Percentiles rank a stretch among this genome's conserved stretches.
Evolutionary conservation across 2,329 filamentous ascomycete genomes (phyloP).

Genomic region (Meredithiella fracta): DNA sequence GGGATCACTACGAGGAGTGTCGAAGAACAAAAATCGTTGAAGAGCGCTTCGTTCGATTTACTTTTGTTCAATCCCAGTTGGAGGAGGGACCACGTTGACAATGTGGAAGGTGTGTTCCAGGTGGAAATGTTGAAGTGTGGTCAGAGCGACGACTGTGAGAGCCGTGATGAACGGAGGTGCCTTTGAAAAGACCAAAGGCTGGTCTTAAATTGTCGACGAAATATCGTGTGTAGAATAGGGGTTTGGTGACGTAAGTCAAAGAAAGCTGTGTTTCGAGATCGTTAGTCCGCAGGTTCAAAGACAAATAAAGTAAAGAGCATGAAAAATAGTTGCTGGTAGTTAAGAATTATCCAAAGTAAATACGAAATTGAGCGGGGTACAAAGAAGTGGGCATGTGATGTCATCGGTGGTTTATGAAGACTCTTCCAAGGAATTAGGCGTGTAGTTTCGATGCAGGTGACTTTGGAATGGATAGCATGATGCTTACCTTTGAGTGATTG

Average conservation of each 20-base stretch:
- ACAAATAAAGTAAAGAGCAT: background rate
- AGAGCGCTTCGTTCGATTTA: constrained; percentile 34
- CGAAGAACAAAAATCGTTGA: constrained; percentile 32
- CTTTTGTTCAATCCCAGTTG: constrained; percentile 26
- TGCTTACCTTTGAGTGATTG: background rate
- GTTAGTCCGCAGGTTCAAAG: constrained; percentile 7
- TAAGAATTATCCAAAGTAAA: background rate
- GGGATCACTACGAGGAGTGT: constrained; percentile 37
- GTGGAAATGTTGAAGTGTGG: constrained; percentile 56
- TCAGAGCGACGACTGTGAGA: constrained; percentile 42
- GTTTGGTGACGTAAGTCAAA: background rate
- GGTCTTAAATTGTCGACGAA: constrained; percentile 10
- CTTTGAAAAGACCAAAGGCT: constrained; percentile 54
- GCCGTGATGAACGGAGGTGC: constrained; percentile 42
- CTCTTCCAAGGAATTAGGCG: background rate
- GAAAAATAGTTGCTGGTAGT: background rate
- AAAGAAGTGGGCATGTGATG: background rate
- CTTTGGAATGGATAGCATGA: background rate
- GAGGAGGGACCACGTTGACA: constrained; percentile 49
- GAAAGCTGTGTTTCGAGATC: constrained; percentile 4
- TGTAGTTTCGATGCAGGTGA: background rate
- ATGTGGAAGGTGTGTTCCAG: constrained; percentile 47
- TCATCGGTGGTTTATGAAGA: too few relatives aligned
- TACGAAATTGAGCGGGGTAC: background rate
- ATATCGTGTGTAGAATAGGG: background rate